These are phyloP conservation scores for Nakazawaea ishiwadae DNA, from an alignment of 805 yeast genomes.

Conservation along the genomic window DNA sequence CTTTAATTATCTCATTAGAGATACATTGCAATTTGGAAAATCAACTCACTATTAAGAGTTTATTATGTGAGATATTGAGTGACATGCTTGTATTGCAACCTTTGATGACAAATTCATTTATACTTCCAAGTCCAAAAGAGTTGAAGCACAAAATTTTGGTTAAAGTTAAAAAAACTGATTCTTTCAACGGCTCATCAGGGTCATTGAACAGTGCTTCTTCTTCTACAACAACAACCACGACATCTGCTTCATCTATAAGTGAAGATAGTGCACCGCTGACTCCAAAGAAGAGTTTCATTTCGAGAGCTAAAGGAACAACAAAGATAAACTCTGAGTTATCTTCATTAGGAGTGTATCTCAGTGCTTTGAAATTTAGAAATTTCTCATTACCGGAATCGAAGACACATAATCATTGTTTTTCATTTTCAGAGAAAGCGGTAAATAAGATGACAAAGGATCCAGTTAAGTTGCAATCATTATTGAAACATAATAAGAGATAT, in stretches of 20 bases:
- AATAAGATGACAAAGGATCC: conserved; percentile 61
- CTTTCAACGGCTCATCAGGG: conserved; percentile 16
- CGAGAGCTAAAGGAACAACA: conserved; percentile 5
- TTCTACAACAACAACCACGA: conserved; percentile 23
- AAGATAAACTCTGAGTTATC: conserved; percentile 42
- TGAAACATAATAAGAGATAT: conserved; percentile 72
- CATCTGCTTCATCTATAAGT: conserved; percentile 29
- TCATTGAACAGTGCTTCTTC: conserved; percentile 1
- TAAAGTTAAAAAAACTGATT: conserved; percentile 64
- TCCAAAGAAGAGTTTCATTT: not conserved
- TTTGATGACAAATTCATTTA: conserved; percentile 20
- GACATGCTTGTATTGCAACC: conserved; percentile 46
- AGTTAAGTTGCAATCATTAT: conserved; percentile 47
- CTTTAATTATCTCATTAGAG: conserved; percentile 83
- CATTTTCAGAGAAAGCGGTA: conserved; percentile 73
- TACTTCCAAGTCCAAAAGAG: conserved; percentile 69
- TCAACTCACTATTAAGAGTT: conserved; percentile 54
- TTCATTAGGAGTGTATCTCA: conserved; percentile 62
- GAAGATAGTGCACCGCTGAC: conserved; percentile 17
- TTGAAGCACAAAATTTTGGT: conserved; percentile 68
- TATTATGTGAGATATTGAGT: conserved; percentile 55
- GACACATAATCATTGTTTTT: conserved; percentile 75
- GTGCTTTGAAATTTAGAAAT: conserved; percentile 75
- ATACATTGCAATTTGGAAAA: conserved; percentile 67
- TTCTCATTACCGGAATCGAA: conserved; percentile 86